Evolutionary conservation across 495 filamentous ascomycete species (phyloP).

Genomic region (Penicillium paradoxum): DNA sequence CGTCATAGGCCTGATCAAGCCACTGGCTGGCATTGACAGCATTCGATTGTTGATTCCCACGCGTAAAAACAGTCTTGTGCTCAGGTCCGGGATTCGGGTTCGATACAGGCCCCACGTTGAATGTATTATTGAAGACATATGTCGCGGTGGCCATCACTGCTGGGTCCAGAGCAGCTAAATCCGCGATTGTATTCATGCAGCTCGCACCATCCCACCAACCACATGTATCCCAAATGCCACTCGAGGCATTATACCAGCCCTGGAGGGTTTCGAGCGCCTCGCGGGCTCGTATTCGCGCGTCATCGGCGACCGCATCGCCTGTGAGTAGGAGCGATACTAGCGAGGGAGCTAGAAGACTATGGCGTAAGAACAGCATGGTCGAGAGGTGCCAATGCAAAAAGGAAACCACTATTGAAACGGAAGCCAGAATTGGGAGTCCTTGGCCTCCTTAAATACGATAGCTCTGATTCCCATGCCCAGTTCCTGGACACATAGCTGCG

Average conservation of each 20-base stretch:
- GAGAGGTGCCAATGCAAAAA: background rate
- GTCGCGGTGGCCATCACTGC: constrained; percentile 24
- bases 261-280: constrained; percentile 50
- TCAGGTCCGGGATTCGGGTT: constrained; percentile 24
- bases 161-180: constrained; percentile 50
- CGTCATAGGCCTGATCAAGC: constrained; percentile 64
- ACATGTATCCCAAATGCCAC: constrained; percentile 60
- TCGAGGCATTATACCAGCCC: constrained; percentile 55
- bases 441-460: constrained; percentile 13
- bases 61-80: constrained; percentile 8
- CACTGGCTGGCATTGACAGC: constrained; percentile 23
- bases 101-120: constrained; percentile 22
- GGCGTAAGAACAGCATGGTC: constrained; percentile 13
- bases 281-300: constrained; percentile 34
- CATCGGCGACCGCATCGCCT: constrained; percentile 12
- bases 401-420: background rate
- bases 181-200: constrained; percentile 56
- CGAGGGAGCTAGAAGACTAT: constrained; percentile 5
- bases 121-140: constrained; percentile 43
- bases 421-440: background rate
- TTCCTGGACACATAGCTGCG: constrained; percentile 11
- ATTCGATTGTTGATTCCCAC: constrained; percentile 1
- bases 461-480: background rate
- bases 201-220: constrained; percentile 80
- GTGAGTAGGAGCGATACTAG: constrained; percentile 7